Conservation (phyloP, 768 basidiomycete genomes). For the Russula earlei region DNA sequence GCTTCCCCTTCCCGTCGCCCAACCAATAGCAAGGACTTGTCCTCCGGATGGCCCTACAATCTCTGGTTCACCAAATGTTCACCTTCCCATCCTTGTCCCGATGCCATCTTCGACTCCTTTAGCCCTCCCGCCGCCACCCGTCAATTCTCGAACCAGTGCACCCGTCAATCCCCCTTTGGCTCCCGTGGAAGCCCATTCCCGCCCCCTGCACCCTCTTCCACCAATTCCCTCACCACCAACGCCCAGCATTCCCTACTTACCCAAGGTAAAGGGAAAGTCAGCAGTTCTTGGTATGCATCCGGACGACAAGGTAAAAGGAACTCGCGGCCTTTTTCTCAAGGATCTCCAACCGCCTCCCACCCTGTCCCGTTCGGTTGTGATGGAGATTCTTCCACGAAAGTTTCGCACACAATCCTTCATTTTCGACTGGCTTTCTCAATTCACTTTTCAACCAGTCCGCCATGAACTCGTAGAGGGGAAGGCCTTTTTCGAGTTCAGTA, state of each 20-base stretch:
- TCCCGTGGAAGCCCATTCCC: not conserved
- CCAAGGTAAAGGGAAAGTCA: not conserved
- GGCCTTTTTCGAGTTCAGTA: conserved; percentile 43
- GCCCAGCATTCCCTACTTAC: not conserved
- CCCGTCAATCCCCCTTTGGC: not conserved
- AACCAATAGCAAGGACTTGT: not conserved
- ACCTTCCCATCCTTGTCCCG: not conserved
- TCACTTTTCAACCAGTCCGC: not conserved
- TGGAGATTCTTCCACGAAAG: conserved; percentile 46
- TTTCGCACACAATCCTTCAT: conserved; percentile 34
- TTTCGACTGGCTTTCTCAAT: conserved; percentile 35
- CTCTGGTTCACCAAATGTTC: not conserved
- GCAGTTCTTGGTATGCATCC: conserved; percentile 6
- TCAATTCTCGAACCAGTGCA: not conserved
- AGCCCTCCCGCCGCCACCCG: not conserved
- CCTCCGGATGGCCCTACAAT: not conserved
- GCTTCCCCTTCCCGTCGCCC: not conserved
- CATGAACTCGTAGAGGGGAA: conserved; percentile 30
- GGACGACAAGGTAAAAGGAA: not conserved
- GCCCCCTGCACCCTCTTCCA: not conserved
- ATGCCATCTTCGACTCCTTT: not conserved
- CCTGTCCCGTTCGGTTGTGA: conserved; percentile 42
- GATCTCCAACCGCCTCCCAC: conserved; percentile 27
- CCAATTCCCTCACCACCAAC: not conserved
- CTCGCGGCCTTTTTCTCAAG: conserved; percentile 12